These are phyloP conservation scores for Pterocarpus macrocarpus DNA, from an alignment of 306 rosid species.

Conservation along the genomic window DNA sequence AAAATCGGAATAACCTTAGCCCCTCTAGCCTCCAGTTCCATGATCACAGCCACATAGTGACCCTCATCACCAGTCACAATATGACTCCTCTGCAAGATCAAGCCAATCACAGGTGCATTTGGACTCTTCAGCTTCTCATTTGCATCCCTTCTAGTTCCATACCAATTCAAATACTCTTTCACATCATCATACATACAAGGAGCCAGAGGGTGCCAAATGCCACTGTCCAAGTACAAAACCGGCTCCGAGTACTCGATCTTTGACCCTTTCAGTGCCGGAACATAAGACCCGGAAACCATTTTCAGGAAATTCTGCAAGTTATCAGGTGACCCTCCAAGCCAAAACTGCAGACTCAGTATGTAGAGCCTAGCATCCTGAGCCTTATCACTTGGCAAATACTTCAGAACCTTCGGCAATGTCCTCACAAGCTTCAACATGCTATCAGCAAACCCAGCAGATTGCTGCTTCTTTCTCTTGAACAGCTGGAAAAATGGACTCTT, in stretches of 20 bases:
- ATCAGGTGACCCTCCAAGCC: conserved; percentile 99
- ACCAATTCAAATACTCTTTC: conserved; percentile 98
- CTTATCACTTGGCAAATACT: conserved; percentile 95
- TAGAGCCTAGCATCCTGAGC: conserved; percentile 98
- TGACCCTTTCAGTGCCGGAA: conserved; percentile 80
- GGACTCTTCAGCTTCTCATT: conserved; percentile 83
- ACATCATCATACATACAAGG: conserved; percentile 98
- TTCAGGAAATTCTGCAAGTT: conserved; percentile 88
- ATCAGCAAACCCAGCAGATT: conserved; percentile 93
- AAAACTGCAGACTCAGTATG: conserved; percentile 88
- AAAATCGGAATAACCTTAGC: conserved; percentile 96
- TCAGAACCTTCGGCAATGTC: conserved; percentile 92
- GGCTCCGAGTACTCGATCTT: conserved; percentile 90
- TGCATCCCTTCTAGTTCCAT: conserved; percentile 90
- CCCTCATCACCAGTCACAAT: conserved; percentile 98
- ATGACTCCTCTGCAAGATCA: conserved; percentile 95
- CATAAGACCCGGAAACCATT: conserved; percentile 86
- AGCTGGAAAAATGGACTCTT: conserved; percentile 93
- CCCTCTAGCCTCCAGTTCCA: conserved; percentile 96
- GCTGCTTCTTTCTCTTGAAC: conserved; percentile 82
- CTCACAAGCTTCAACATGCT: conserved; percentile 98
- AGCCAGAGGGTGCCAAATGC: conserved; percentile 98
- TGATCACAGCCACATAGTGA: conserved; percentile 96
- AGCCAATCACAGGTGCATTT: conserved; percentile 70
- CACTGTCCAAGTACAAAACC: conserved; percentile 86